Evolutionary conservation across 2,329 filamentous ascomycete genomes (phyloP).

Genomic region (Monilinia laxa): DNA sequence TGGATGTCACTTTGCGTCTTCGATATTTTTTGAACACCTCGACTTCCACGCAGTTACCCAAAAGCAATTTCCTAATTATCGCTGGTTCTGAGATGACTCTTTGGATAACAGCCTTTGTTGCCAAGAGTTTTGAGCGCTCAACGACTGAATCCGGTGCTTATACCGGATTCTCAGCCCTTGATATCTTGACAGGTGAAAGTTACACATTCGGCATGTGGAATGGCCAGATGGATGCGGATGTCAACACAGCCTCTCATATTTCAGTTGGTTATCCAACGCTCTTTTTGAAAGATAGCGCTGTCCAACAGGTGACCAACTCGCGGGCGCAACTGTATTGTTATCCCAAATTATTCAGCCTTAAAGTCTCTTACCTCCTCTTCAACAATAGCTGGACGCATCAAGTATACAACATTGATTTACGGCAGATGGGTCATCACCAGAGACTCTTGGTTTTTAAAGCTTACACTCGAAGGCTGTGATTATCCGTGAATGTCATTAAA

Average conservation of each 20-base stretch:
- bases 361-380: neutral
- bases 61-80: neutral
- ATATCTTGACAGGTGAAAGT: neutral
- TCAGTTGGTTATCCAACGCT: too few species aligned
- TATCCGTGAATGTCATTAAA: too few species aligned
- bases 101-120: neutral
- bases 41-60: neutral
- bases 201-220: too few species aligned
- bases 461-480: neutral
- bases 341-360: too few species aligned
- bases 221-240: too few species aligned
- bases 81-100: neutral
- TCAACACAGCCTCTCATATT: too few species aligned
- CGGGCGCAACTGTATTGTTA: too few species aligned
- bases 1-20: neutral
- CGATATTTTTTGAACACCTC: neutral
- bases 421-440: neutral
- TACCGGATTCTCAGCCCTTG: neutral
- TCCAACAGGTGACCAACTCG: too few species aligned
- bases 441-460: too few species aligned
- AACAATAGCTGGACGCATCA: neutral
- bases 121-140: neutral
- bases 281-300: too few species aligned
- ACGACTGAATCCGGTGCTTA: neutral
- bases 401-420: too few species aligned